A percentile compares a stretch with the other conserved stretches of the same genome.
phyloP scores from a whole-genome alignment of 2,329 filamentous ascomycete species.

The Cordyceps cateniannulata region DNA sequence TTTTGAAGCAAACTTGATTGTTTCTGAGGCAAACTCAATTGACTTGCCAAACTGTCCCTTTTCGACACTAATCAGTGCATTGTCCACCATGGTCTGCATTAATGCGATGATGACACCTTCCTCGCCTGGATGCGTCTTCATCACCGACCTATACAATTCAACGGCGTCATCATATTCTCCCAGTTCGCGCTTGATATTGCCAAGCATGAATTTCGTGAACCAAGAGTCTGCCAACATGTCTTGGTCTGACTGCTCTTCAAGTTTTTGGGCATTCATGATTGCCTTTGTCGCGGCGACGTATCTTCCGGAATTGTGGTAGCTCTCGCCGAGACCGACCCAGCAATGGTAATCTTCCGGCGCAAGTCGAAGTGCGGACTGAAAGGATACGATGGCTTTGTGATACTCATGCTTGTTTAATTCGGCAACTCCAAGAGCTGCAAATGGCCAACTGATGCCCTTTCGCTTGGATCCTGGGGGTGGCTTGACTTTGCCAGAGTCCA shows the following conservation, averaged over 20 bases:
- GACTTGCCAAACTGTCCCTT: slow-evolving; percentile 84
- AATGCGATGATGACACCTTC: slow-evolving; percentile 83
- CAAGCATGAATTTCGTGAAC: slow-evolving; percentile 96
- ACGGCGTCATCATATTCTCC: slow-evolving; percentile 86
- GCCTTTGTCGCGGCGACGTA: slow-evolving; percentile 93
- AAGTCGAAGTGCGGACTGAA: slow-evolving; percentile 81
- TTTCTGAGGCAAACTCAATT: slow-evolving; percentile 60
- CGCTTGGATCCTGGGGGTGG: slow-evolving; percentile 89
- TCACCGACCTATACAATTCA: slow-evolving; percentile 65
- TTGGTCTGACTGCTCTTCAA: slow-evolving; percentile 55
- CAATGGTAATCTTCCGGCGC: slow-evolving; percentile 85
- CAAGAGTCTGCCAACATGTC: slow-evolving; percentile 63
- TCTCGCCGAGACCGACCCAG: slow-evolving; percentile 95
- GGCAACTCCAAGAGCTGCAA: slow-evolving; percentile 85
- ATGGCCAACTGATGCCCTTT: slow-evolving; percentile 92
- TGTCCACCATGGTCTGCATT: slow-evolving; percentile 82
- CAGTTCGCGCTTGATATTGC: slow-evolving; percentile 87
- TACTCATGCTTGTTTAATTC: slow-evolving; percentile 94
- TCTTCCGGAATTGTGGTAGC: slow-evolving; percentile 87
- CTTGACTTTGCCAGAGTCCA: slow-evolving; percentile 89
- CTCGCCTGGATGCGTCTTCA: slow-evolving; percentile 62
- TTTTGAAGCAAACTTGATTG: slow-evolving; percentile 59
- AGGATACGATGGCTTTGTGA: slow-evolving; percentile 79
- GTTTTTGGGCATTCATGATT: slow-evolving; percentile 73
- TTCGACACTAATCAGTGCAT: slow-evolving; percentile 67